Conservation (phyloP, 2,329 filamentous ascomycete species). For the Rugonectria rugulosa region DNA sequence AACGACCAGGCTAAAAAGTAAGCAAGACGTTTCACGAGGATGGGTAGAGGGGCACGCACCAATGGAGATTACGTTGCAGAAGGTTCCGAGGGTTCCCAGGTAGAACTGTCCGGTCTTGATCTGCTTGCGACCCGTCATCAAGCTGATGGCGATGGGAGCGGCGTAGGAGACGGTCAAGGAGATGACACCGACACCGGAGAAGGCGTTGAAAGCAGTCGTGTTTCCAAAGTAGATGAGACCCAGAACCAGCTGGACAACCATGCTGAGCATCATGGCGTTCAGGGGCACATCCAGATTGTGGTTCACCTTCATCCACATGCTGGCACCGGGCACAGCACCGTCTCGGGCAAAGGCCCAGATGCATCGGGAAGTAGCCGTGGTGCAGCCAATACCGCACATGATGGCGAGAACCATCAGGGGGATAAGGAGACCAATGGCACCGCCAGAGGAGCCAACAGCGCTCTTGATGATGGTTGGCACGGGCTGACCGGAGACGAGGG, state of each 20-base stretch:
- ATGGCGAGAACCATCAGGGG: slow-evolving; percentile 72
- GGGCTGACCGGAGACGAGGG: slow-evolving; percentile 61
- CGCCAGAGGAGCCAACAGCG: slow-evolving; percentile 67
- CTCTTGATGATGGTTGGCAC: slow-evolving; percentile 69
- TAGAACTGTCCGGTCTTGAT: slow-evolving; percentile 65
- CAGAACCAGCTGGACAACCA: slow-evolving; percentile 69
- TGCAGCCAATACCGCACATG: slow-evolving; percentile 74
- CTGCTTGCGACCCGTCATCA: slow-evolving; percentile 66
- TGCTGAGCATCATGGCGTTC: slow-evolving; percentile 77
- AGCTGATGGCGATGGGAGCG: slow-evolving; percentile 69
- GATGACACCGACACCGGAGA: slow-evolving; percentile 75
- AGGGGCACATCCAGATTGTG: slow-evolving; percentile 68
- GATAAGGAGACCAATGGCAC: slow-evolving; percentile 68
- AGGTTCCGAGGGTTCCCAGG: slow-evolving; percentile 66
- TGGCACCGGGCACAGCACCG: slow-evolving; percentile 71
- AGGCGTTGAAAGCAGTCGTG: slow-evolving; percentile 74
- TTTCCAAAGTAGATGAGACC: slow-evolving; percentile 76
- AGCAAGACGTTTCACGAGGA: slow-evolving; percentile 13
- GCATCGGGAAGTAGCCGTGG: slow-evolving; percentile 71
- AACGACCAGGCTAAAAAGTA: slow-evolving; percentile 64
- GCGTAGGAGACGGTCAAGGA: slow-evolving; percentile 74
- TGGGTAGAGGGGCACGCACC: slow-evolving; percentile 52
- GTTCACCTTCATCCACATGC: slow-evolving; percentile 68
- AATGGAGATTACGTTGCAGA: slow-evolving; percentile 71
- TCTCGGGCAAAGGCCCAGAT: slow-evolving; percentile 76